Evolutionary conservation across 805 yeast genomes (phyloP).

Genomic region (Ogataea nonfermentans): DNA sequence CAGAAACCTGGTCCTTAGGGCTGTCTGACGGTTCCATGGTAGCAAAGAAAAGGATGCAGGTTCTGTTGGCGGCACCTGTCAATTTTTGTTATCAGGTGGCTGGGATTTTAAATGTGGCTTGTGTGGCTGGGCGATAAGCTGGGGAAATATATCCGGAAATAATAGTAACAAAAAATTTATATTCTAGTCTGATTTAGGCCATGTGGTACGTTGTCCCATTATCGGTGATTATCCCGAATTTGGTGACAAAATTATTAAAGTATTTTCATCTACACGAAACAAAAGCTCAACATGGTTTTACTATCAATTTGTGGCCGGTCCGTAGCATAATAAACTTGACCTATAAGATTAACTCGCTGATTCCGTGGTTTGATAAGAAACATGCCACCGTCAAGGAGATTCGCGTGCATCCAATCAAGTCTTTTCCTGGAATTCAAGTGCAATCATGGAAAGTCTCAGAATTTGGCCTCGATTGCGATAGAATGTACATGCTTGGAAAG

Average conservation of each 20-base stretch:
- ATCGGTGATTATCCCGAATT: slow-evolving; percentile 2
- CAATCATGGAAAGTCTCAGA: slow-evolving; percentile 23
- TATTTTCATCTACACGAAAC: slow-evolving; percentile 14
- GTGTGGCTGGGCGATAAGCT: neutral
- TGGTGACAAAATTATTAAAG: slow-evolving; percentile 4
- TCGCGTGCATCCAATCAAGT: slow-evolving; percentile 27
- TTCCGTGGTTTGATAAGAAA: slow-evolving; percentile 5
- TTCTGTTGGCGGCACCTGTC: slow-evolving; percentile 13
- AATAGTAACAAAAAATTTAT: neutral
- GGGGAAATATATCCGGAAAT: slow-evolving; percentile 1
- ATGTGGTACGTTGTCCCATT: neutral
- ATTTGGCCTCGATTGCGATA: slow-evolving; percentile 26
- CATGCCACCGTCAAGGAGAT: slow-evolving; percentile 12
- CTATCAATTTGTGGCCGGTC: slow-evolving; percentile 1
- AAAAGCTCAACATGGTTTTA: slow-evolving; percentile 15
- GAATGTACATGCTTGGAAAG: slow-evolving; percentile 31
- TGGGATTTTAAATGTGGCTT: slow-evolving; percentile 9
- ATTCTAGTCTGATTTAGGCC: neutral
- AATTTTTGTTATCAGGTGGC: slow-evolving; percentile 9
- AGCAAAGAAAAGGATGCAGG: slow-evolving; percentile 6
- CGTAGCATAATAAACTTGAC: slow-evolving; percentile 11
- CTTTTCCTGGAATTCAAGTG: slow-evolving; percentile 25
- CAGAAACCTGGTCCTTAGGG: slow-evolving; percentile 3
- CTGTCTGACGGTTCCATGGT: slow-evolving; percentile 7
- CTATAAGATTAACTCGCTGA: slow-evolving; percentile 13